These are phyloP conservation scores for Elongisporangium anandrum DNA, from an alignment of 352 stramenopile species.

Conservation along the genomic window DNA sequence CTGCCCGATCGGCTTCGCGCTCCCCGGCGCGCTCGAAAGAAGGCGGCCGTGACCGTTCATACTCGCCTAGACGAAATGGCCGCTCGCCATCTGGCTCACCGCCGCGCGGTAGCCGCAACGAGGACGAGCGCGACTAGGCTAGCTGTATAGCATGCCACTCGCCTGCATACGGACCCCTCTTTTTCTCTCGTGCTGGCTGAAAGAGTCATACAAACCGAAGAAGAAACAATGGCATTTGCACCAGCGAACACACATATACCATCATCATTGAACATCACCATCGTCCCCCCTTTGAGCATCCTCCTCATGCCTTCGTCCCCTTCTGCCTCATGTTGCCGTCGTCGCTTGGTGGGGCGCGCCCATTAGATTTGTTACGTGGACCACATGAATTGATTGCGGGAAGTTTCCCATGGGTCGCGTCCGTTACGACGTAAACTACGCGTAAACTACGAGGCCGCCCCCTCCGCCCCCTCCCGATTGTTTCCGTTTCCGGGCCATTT, in stretches of 20 bases:
- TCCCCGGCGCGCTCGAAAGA: conserved; percentile 8
- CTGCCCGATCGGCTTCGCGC: conserved; percentile 21
- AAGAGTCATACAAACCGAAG: neutral
- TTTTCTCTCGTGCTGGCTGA: neutral
- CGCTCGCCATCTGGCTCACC: conserved; percentile 61
- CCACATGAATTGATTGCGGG: neutral
- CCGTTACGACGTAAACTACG: neutral
- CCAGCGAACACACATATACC: conserved; percentile 1
- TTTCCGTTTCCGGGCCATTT: neutral
- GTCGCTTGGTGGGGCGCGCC: no score
- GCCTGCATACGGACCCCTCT: neutral
- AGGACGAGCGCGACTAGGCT: conserved; percentile 32
- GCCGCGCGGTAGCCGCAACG: conserved; percentile 22
- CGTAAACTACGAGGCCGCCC: neutral
- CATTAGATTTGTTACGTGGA: neutral
- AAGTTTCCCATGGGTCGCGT: neutral
- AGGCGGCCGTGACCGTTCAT: conserved; percentile 31
- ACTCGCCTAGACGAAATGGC: conserved; percentile 39
- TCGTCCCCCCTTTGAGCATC: no score
- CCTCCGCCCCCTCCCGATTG: neutral
- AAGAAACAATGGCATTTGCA: conserved; percentile 2
- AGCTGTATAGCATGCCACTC: neutral
- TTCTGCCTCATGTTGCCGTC: neutral
- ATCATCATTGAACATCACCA: neutral
- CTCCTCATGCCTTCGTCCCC: no score